Evolutionary conservation across 768 basidiomycete species (phyloP).

Genomic region (Suillus weaverae): DNA sequence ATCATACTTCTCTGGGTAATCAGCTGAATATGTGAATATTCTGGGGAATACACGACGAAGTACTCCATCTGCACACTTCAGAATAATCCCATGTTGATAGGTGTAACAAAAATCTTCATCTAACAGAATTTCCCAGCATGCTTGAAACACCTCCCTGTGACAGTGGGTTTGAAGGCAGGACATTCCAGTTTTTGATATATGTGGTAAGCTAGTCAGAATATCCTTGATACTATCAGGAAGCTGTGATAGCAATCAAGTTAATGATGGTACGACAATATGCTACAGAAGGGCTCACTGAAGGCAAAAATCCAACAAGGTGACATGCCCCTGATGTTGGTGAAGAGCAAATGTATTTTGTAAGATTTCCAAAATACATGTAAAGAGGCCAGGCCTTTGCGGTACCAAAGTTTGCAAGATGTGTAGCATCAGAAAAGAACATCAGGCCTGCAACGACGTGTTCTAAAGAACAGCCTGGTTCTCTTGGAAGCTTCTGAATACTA

Average conservation of each 20-base stretch:
- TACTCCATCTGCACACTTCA: too few species aligned
- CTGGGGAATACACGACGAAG: neutral
- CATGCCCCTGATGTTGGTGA: neutral
- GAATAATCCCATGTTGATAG: neutral
- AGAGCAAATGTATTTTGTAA: neutral
- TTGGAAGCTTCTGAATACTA: too few species aligned
- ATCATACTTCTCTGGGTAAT: neutral
- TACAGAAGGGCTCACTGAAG: neutral
- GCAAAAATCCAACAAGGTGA: neutral
- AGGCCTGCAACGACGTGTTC: too few species aligned
- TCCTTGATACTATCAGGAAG: too few species aligned
- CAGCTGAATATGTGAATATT: neutral
- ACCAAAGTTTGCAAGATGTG: neutral
- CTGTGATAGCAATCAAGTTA: neutral
- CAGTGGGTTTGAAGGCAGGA: too few species aligned
- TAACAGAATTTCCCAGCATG: too few species aligned
- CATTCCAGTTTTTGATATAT: too few species aligned
- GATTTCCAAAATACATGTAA: neutral
- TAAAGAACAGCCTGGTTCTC: too few species aligned
- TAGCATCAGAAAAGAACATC: too few species aligned
- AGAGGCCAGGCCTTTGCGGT: neutral
- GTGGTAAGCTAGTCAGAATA: too few species aligned
- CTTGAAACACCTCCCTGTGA: too few species aligned
- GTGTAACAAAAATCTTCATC: neutral
- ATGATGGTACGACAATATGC: too few species aligned